Base-by-base conservation (phyloP, 192 early-diverging fungal species). In the Coemansia biformis region DNA sequence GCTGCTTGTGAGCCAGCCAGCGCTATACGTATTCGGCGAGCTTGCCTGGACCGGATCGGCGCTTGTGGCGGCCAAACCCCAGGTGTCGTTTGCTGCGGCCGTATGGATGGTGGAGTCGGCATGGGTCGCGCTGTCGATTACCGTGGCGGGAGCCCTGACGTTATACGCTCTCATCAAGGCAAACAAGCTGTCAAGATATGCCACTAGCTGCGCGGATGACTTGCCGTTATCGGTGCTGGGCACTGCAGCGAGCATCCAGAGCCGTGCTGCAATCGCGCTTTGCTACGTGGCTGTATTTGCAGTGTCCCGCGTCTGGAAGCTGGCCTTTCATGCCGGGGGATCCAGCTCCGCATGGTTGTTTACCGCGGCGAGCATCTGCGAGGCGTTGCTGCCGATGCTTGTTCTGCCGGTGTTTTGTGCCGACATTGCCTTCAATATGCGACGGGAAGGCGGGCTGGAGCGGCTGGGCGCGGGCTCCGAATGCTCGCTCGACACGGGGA, bases 61-160 rank as follows among this genome's bases (percentile, higher is more conserved):
- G 8, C 33, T 55, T 0, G 42, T 41, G 0, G 54, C 59, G 1
- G 24, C 36, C 9, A 15, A 36, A 4, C 35, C 33, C 37, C 39
- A 14, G n/a, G 33, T 12, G 0, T 16, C 32, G 39, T 66, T 66
- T 41, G 40, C 34, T 7, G 52, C 38, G 1, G 43, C 51, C 9
- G 33, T 54, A 11, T 66, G 64, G 64, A 50, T 55, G 52, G 28
- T 44, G 9, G 56, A 66, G 39, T 50, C 51, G 4, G 43, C 30
- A 16, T 66, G 64, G 64, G 37, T 51, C 0, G 24, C 39, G 9
- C 17, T 59, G 24, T 35, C 56, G 1, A 35, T 59, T 29, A 43
- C 21, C 1, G 18, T 48, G 8, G 31, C 50, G 2, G 15, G 32
- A 8, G 42, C 39, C 9, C 31, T 48, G 14, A 24, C 46, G 2